Evolutionary conservation across 1,284 basidiomycete genomes (phyloP).

Genomic region (Rhodotorula sp.): DNA sequence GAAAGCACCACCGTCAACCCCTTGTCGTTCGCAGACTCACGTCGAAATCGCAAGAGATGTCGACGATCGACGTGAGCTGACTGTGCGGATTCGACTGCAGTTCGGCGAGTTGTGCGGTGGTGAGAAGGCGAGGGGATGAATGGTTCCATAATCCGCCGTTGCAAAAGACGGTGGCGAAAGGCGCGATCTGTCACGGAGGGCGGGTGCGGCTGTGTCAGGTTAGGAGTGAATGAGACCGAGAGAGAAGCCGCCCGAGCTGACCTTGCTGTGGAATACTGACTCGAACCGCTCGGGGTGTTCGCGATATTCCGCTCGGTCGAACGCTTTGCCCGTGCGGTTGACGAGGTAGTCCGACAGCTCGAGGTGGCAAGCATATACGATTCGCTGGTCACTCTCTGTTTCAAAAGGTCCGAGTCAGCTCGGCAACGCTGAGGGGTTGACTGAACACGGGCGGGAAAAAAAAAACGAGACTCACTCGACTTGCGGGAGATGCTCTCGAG

Average conservation of each 20-base stretch:
- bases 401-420: not conserved
- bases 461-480: constrained; percentile 51
- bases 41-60: constrained; percentile 80
- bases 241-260: constrained; percentile 44
- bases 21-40: constrained; percentile 49
- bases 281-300: constrained; percentile 62
- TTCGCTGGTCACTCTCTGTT: constrained; percentile 55
- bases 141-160: constrained; percentile 82
- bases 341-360: constrained; percentile 68
- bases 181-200: constrained; percentile 62
- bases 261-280: constrained; percentile 68
- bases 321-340: constrained; percentile 58
- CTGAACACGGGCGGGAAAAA: not conserved
- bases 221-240: not conserved
- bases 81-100: constrained; percentile 53
- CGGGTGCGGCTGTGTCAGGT: not conserved
- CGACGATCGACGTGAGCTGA: constrained; percentile 69
- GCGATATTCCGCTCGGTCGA: constrained; percentile 70
- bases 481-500: constrained; percentile 57
- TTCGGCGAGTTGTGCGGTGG: constrained; percentile 59
- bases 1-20: not conserved
- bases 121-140: constrained; percentile 73
- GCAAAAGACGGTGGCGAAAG: constrained; percentile 75
- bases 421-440: not conserved
- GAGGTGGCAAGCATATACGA: constrained; percentile 76